Base-by-base conservation (phyloP, 805 yeast species). In the Grigorovia humatica region DNA sequence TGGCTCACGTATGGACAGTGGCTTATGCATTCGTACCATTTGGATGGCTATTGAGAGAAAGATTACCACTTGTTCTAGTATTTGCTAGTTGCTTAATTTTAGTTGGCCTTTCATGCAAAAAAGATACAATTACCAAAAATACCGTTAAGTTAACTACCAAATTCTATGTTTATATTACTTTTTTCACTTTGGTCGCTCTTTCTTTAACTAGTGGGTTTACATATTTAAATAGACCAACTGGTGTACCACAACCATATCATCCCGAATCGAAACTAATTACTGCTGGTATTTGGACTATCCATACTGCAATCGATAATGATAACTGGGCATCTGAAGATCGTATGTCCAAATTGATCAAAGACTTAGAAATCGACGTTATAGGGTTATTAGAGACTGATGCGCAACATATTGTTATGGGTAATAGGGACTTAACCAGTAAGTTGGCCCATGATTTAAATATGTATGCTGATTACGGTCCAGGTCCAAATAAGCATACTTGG, bases 1-100 rank as follows among this genome's bases (percentile, higher is more conserved):
- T 93, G 55, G 95, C 85, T 5, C 91, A 89, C 67, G 95, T 91
- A 48, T 91, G 98, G 98, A 83, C 85, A 44, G 98, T 93, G 46
- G 99, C 99, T 0, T 93, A 93, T 68, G 98, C 99, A 0, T 93
- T 93, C 71, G 99, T 93, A 47, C 99, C 99, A 11, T 90, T 88
- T 54, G 99, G 99, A 9, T 83, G 84, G 64, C 54, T 85, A 20
- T 73, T 93, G 49, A 79, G 99, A 63, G 99, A 93, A 68, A 79
- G 96, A 66, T 83, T 93, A 1, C 96, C 88, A 66, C 67, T 85
- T 46, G 78, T 93, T 2, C 67, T 89, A 45, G 76, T 76, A 6
- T 55, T 71, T 9, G 80, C 93, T 15, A 79, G 82, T 46, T 56
- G 67, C 0, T 63, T 76, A 46, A 69, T 88, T 27, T 74, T 78